phyloP scores from a whole-genome alignment of 495 filamentous ascomycete genomes.

The Talaromyces borbonicus region DNA sequence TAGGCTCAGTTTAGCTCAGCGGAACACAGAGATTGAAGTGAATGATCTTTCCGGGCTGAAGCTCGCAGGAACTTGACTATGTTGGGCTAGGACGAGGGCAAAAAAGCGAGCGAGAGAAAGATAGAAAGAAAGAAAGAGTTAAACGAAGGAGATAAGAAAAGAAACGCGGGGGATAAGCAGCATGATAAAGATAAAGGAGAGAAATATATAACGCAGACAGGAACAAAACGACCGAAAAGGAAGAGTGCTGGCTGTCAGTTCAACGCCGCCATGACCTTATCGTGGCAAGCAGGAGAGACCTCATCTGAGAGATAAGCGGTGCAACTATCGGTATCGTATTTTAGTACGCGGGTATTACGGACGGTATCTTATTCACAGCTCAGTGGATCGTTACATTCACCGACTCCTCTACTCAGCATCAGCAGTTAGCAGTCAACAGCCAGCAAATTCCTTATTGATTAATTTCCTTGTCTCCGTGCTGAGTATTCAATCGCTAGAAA shows the following conservation, averaged over 20 bases:
- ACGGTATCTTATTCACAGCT: background rate
- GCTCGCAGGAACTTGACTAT: too few species aligned
- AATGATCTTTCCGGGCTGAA: background rate
- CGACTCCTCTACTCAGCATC: too few species aligned
- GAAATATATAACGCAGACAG: background rate
- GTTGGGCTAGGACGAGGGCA: background rate
- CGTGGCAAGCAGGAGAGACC: background rate
- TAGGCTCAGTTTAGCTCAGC: too few species aligned
- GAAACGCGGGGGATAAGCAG: constrained; percentile 1
- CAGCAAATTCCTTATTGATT: too few species aligned
- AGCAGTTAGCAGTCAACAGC: too few species aligned
- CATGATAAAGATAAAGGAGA: background rate
- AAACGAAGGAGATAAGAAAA: background rate
- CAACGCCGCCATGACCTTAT: constrained; percentile 6
- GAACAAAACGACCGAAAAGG: background rate
- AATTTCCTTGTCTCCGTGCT: too few species aligned
- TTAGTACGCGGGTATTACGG: background rate
- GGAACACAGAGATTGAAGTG: background rate
- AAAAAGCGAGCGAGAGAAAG: background rate
- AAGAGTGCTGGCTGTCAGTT: background rate
- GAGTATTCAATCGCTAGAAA: too few species aligned
- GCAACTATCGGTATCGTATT: background rate
- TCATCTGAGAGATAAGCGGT: constrained; percentile 4
- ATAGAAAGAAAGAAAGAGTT: background rate
- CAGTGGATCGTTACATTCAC: too few species aligned